phyloP scores from a whole-genome alignment of 2,329 filamentous ascomycete species.

The Sporothrix sp. region DNA sequence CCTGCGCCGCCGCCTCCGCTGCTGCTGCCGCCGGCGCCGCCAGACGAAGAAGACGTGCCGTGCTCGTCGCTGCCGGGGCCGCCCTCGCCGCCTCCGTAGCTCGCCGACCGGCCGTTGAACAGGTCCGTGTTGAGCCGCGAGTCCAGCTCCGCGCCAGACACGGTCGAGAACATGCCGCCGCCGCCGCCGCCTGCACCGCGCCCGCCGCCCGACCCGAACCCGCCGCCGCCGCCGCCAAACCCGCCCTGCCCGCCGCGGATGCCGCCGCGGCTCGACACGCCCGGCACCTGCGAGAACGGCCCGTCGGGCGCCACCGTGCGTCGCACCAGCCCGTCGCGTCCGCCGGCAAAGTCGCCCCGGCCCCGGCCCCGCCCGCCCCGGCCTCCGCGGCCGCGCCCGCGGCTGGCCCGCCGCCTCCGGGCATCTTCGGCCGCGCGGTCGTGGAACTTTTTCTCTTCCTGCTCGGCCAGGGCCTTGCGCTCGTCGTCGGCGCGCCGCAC shows the following conservation, averaged over 20 bases:
- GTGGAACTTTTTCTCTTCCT: conserved; percentile 24
- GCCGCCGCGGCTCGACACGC: conserved; percentile 17
- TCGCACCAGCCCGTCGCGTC: conserved; percentile 22
- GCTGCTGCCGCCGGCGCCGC: conserved; percentile 21
- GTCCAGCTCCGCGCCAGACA: conserved; percentile 29
- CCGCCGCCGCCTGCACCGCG: conserved; percentile 20
- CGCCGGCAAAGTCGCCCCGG: conserved; percentile 19
- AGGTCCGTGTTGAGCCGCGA: conserved; percentile 47
- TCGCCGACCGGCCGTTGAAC: conserved; percentile 32
- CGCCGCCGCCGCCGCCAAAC: conserved; percentile 12
- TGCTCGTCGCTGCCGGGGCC: conserved; percentile 33
- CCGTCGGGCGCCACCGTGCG: conserved; percentile 26
- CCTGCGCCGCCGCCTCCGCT: background rate
- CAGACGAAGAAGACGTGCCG: conserved; percentile 18
- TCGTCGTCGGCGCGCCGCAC: conserved; percentile 27
- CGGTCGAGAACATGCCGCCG: conserved; percentile 12
- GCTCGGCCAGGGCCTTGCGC: conserved; percentile 28
- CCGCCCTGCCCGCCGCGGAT: conserved; percentile 16
- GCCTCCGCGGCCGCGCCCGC: conserved; percentile 23
- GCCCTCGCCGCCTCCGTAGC: conserved; percentile 31
- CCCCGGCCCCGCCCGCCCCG: conserved; percentile 21
- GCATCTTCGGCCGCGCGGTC: conserved; percentile 25
- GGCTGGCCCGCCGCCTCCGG: conserved; percentile 19
- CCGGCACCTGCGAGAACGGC: conserved; percentile 27
- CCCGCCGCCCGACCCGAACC: background rate